These are phyloP conservation scores for Cucurbita moschata DNA, from an alignment of 306 rosid genomes.

Conservation along the genomic window DNA sequence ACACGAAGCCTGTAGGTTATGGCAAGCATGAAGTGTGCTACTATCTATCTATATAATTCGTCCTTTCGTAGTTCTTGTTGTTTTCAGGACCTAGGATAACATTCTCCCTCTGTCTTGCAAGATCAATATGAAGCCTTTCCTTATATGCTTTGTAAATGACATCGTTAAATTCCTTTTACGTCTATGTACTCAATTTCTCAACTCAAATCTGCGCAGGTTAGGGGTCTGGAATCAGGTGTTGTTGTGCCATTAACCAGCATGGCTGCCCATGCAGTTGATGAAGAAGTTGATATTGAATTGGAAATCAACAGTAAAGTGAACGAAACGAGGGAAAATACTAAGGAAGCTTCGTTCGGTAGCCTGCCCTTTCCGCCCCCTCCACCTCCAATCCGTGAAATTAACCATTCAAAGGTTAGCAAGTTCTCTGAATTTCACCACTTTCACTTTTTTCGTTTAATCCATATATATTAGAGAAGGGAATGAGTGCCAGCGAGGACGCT, in stretches of 20 bases:
- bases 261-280: conserved; percentile 70
- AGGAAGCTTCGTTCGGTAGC: conserved; percentile 16
- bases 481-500: no score
- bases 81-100: not conserved
- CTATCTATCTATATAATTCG: not conserved
- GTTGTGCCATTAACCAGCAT: conserved; percentile 58
- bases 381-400: conserved; percentile 28
- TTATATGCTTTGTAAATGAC: not conserved
- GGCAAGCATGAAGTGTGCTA: not conserved
- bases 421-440: not conserved
- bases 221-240: conserved; percentile 29
- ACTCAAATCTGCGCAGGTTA: conserved; percentile 34
- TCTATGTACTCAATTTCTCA: not conserved
- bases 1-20: not conserved
- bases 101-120: not conserved
- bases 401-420: conserved; percentile 42
- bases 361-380: conserved; percentile 42
- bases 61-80: not conserved
- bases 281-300: conserved; percentile 61
- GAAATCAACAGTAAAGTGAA: conserved; percentile 22
- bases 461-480: not conserved
- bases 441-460: not conserved
- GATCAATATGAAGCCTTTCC: not conserved
- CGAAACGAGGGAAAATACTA: conserved; percentile 25
- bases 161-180: not conserved